A percentile compares a stretch with the other conserved stretches of the same genome.
These are phyloP conservation scores for Pascua sp. DNA, from an alignment of 1,284 basidiomycete species.

Conservation along the genomic window DNA sequence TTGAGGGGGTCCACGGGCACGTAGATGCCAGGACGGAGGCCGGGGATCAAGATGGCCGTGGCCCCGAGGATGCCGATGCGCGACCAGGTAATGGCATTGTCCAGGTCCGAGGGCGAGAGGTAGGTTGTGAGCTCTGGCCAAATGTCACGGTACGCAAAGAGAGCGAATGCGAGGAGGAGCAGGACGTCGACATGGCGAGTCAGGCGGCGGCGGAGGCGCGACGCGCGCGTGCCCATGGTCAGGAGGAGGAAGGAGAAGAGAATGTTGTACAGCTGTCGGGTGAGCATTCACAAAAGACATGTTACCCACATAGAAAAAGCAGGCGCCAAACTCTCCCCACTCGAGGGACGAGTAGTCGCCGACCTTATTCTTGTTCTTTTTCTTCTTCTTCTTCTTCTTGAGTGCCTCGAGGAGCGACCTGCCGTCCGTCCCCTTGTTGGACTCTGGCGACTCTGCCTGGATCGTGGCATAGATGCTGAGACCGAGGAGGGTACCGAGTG, in stretches of 20 bases:
- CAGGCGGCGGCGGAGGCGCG: constrained; percentile 37
- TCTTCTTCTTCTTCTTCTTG: constrained; percentile 38
- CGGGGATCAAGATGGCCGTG: constrained; percentile 52
- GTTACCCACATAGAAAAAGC: constrained; percentile 43
- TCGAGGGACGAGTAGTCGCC: constrained; percentile 45
- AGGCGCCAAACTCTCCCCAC: constrained; percentile 46
- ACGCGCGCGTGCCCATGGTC: constrained; percentile 30
- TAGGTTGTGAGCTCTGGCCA: constrained; percentile 60
- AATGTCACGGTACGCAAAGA: constrained; percentile 63
- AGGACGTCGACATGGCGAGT: constrained; percentile 47
- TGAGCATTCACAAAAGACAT: background rate
- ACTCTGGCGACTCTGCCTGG: constrained; percentile 39
- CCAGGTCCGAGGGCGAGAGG: constrained; percentile 50
- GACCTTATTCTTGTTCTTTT: constrained; percentile 35
- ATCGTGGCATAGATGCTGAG: constrained; percentile 46
- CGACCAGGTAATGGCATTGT: constrained; percentile 48
- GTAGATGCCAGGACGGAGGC: constrained; percentile 54
- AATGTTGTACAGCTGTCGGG: constrained; percentile 36
- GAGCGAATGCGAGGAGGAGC: constrained; percentile 49
- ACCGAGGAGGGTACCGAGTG: constrained; percentile 39
- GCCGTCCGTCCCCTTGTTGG: background rate
- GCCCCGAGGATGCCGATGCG: constrained; percentile 49
- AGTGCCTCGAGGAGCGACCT: constrained; percentile 6
- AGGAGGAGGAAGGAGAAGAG: constrained; percentile 41
- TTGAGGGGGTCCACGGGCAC: constrained; percentile 50